phyloP scores from a whole-genome alignment of 345 rosid genomes.

The Microthlaspi erraticum region DNA sequence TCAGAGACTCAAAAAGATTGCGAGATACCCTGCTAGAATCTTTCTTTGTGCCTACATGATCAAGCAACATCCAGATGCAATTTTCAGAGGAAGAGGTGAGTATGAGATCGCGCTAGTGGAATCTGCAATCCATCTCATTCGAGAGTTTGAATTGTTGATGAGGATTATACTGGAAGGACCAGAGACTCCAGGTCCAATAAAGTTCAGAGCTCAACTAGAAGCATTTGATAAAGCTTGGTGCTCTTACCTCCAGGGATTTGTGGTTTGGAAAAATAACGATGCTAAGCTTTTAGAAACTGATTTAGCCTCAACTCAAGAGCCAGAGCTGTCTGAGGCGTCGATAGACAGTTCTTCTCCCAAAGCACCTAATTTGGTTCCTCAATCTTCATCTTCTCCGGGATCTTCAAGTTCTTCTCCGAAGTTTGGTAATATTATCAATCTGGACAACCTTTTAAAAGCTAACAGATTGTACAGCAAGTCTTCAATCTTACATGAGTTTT shows the following conservation, averaged over 20 bases:
- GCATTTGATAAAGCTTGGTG: conserved; percentile 93
- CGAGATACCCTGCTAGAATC: conserved; percentile 83
- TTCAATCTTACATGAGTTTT: conserved; percentile 25
- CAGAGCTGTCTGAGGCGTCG: conserved; percentile 76
- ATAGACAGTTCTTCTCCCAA: conserved; percentile 70
- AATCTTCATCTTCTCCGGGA: conserved; percentile 55
- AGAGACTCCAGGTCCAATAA: conserved; percentile 51
- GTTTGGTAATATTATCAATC: conserved; percentile 31
- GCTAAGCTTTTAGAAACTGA: conserved; percentile 82
- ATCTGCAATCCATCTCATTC: conserved; percentile 68
- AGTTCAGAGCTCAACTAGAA: conserved; percentile 74
- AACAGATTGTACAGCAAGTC: conserved; percentile 11
- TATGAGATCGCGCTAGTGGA: conserved; percentile 73
- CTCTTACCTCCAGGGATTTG: conserved; percentile 80
- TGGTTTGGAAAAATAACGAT: conserved; percentile 90
- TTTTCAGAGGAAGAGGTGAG: conserved; percentile 86
- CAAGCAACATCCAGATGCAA: conserved; percentile 89
- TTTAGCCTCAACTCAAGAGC: conserved; percentile 82
- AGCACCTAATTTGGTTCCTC: conserved; percentile 35
- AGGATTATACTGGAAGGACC: conserved; percentile 79
- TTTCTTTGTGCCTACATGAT: conserved; percentile 97
- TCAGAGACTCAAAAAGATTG: conserved; percentile 48
- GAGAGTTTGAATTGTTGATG: conserved; percentile 72
- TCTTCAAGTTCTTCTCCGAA: conserved; percentile 42
- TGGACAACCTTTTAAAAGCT: conserved; percentile 24